Conservation (phyloP, 306 rosid species). For the Luffa aegyptiaca region DNA sequence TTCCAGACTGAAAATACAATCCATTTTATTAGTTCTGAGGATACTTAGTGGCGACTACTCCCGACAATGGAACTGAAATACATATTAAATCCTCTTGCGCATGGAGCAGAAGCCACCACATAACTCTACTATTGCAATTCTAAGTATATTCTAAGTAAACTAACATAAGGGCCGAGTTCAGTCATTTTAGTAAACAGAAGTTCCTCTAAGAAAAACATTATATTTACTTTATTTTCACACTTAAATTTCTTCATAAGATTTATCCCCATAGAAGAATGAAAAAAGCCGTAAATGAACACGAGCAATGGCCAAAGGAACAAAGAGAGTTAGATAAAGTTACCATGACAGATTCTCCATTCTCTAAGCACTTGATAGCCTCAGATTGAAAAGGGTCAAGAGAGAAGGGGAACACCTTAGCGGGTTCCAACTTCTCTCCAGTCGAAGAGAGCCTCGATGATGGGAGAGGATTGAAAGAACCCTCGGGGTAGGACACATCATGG, state of each 20-base stretch:
- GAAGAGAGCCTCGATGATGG: neutral
- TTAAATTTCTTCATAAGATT: neutral
- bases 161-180: neutral
- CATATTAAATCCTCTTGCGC: neutral
- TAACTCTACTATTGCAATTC: neutral
- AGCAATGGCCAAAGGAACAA: neutral
- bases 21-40: neutral
- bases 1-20: neutral
- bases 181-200: neutral
- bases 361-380: slow-evolving; percentile 68
- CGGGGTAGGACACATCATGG: slow-evolving; percentile 74
- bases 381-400: slow-evolving; percentile 83
- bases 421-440: slow-evolving; percentile 14
- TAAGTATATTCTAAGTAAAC: neutral
- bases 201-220: neutral
- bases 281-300: neutral
- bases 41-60: neutral
- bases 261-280: neutral
- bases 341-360: slow-evolving; percentile 72
- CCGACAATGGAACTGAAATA: neutral
- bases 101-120: neutral
- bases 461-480: slow-evolving; percentile 30
- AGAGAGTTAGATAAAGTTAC: slow-evolving; percentile 17
- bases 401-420: slow-evolving; percentile 79
- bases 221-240: neutral